A percentile compares a stretch with the other conserved stretches of the same genome.
These are phyloP conservation scores for Linanthus parryae DNA, from an alignment of 148 eudicot species.

Conservation along the genomic window DNA sequence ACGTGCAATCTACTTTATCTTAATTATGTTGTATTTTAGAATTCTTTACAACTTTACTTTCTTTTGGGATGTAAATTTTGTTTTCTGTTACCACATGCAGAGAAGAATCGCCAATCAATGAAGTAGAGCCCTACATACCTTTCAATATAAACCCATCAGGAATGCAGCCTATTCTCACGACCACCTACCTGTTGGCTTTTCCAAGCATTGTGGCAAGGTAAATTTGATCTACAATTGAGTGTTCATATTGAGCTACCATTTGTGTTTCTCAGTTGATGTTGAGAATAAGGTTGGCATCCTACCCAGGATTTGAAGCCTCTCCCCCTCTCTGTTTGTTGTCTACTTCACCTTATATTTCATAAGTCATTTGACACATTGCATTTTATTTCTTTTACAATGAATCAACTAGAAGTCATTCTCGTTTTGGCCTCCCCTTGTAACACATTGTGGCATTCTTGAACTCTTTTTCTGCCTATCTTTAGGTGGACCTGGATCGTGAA, in stretches of 20 bases:
- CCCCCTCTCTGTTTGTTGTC: background rate
- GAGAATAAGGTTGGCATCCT: no score
- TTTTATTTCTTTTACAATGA: no score
- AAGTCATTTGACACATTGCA: no score
- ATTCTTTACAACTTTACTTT: background rate
- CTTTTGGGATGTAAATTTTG: slow-evolving; percentile 3
- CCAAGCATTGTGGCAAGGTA: slow-evolving; percentile 92
- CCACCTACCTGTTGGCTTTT: slow-evolving; percentile 82
- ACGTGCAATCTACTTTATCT: background rate
- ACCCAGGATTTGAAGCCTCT: no score
- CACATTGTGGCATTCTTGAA: no score
- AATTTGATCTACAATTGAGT: background rate
- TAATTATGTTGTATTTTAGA: background rate
- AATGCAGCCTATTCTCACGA: slow-evolving; percentile 95
- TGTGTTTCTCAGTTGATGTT: background rate
- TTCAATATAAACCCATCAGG: slow-evolving; percentile 97
- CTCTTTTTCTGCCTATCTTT: background rate
- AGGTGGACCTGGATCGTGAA: background rate
- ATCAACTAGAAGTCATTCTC: no score
- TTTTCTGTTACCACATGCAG: slow-evolving; percentile 51
- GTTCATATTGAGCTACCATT: slow-evolving; percentile 3
- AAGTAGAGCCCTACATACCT: slow-evolving; percentile 96
- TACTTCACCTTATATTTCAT: no score
- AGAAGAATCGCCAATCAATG: slow-evolving; percentile 69
- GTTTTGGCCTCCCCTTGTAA: no score